Conservation (phyloP, 768 basidiomycete species). For the Daedalea quercina region DNA sequence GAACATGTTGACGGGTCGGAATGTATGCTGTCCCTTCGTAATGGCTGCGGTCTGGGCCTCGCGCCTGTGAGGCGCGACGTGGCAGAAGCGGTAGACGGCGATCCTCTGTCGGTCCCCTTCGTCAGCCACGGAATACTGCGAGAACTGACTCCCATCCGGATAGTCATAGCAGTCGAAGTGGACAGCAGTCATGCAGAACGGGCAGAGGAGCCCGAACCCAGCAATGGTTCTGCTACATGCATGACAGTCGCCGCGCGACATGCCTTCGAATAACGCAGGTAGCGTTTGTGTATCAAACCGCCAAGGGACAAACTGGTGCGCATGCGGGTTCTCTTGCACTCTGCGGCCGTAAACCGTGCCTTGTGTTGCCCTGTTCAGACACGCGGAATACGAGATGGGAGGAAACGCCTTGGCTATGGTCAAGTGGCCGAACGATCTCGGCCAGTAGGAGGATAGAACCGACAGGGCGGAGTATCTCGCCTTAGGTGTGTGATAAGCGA, state of each 20-base stretch:
- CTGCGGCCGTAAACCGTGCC: slow-evolving; percentile 8
- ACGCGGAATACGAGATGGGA: slow-evolving; percentile 25
- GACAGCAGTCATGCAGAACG: slow-evolving; percentile 60
- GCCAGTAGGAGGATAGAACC: slow-evolving; percentile 59
- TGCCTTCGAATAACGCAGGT: slow-evolving; percentile 23
- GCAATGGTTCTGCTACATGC: slow-evolving; percentile 46
- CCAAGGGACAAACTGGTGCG: slow-evolving; percentile 71
- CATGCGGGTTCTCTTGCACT: slow-evolving; percentile 29
- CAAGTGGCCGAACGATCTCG: slow-evolving; percentile 61
- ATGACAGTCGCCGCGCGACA: slow-evolving; percentile 42
- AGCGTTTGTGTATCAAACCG: slow-evolving; percentile 32
- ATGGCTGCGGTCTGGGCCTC: slow-evolving; percentile 14
- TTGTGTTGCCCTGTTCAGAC: slow-evolving; percentile 13
- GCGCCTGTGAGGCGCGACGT: slow-evolving; percentile 30
- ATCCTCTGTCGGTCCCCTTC: slow-evolving; percentile 46
- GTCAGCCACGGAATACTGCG: slow-evolving; percentile 42
- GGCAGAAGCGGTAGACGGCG: slow-evolving; percentile 58
- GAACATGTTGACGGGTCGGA: slow-evolving; percentile 60
- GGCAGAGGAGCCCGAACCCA: slow-evolving; percentile 70
- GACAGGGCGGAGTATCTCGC: slow-evolving; percentile 50
- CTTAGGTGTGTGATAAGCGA: slow-evolving; percentile 55
- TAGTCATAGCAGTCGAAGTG: slow-evolving; percentile 80
- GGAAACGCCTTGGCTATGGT: slow-evolving; percentile 49
- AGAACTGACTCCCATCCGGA: slow-evolving; percentile 52
- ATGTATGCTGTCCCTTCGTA: slow-evolving; percentile 38